Base-by-base conservation (phyloP, 1,284 basidiomycete genomes). In the Puccinia sorghi region DNA sequence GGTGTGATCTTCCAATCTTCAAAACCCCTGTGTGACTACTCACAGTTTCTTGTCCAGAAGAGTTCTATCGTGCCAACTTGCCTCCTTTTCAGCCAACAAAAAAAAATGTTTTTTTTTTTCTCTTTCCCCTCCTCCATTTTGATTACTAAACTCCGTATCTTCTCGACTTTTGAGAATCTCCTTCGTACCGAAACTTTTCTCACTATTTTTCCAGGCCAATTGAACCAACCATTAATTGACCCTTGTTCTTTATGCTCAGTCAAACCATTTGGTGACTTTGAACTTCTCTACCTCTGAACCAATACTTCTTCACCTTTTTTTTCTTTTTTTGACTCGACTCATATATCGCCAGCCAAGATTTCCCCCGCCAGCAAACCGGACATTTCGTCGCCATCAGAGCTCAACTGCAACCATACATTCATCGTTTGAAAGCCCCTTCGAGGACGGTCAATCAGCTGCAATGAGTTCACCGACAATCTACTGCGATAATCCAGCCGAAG, bases 11-110 rank as follows among this genome's bases (percentile, higher is more conserved):
- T 25, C 50, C 50, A 56, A 39, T 41, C 54, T 41, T n/a, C 15
- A 32, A 72, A 32, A 22, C 52, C 25, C 52, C 27, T 72, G 54
- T 72, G 54, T 72, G 17, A 59, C 54, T 57, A 15, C 27, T 57
- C 54, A 41, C 39, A 48, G 1, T 20, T 43, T 67, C 1, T 32
- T 48, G 22, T 48, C 11, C 22, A 7, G 22, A 12, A 48, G 6
- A 48, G 4, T 6, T 27, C 41, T 48, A 48, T 67, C 64, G 20
- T 11, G 25, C n/a, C 43, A 48, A 27, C 3, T 22, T 50, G 7
- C 43, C 22, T 22, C n/a, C 43, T n/a, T 11, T 27, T 48, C 27
- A 41, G 25, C 37, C 41, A 7, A 48, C 43, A 27, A 27, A 50
- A 25, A 46, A 27, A 37, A 43, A 22, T 41, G 39, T 64, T 11